Percentiles rank a stretch among this genome's conserved stretches.
These are phyloP conservation scores for Coemansia sp. DNA, from an alignment of 192 early-diverging fungal genomes.

Conservation along the genomic window DNA sequence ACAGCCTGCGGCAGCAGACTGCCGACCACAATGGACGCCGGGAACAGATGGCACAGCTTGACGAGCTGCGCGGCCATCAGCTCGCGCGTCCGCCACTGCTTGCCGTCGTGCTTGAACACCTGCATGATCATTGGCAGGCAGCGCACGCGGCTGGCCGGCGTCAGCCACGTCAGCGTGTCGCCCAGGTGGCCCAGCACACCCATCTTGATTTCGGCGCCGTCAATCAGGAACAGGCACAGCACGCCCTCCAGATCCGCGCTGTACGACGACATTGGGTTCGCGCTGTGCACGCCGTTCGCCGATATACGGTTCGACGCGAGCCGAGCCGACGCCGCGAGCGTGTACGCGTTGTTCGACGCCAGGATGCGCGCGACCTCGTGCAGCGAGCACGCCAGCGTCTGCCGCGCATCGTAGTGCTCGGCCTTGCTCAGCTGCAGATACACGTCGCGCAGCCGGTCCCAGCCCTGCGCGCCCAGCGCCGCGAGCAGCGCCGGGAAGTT, in stretches of 20 bases:
- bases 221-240: constrained; percentile 49
- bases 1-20: constrained; percentile 68
- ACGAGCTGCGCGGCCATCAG: constrained; percentile 66
- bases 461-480: constrained; percentile 24
- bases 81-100: constrained; percentile 72
- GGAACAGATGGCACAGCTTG: constrained; percentile 60
- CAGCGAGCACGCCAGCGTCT: constrained; percentile 48
- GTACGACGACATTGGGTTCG: constrained; percentile 2
- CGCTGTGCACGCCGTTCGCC: constrained; percentile 3
- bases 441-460: constrained; percentile 50
- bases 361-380: constrained; percentile 53
- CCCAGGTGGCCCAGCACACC: constrained; percentile 65
- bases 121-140: constrained; percentile 64
- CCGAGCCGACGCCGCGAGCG: neutral
- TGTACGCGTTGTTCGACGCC: constrained; percentile 4
- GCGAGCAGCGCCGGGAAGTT: constrained; percentile 51
- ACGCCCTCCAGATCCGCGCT: constrained; percentile 47
- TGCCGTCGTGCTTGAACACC: constrained; percentile 67
- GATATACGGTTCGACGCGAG: constrained; percentile 18
- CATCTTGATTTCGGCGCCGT: constrained; percentile 62
- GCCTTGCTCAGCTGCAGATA: constrained; percentile 52
- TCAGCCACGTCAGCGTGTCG: constrained; percentile 63
- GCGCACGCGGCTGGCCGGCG: constrained; percentile 58
- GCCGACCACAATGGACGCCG: constrained; percentile 58
- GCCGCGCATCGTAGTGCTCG: constrained; percentile 50